Conservation (phyloP, 2,329 filamentous ascomycete species). For the Madurella fahalii region DNA sequence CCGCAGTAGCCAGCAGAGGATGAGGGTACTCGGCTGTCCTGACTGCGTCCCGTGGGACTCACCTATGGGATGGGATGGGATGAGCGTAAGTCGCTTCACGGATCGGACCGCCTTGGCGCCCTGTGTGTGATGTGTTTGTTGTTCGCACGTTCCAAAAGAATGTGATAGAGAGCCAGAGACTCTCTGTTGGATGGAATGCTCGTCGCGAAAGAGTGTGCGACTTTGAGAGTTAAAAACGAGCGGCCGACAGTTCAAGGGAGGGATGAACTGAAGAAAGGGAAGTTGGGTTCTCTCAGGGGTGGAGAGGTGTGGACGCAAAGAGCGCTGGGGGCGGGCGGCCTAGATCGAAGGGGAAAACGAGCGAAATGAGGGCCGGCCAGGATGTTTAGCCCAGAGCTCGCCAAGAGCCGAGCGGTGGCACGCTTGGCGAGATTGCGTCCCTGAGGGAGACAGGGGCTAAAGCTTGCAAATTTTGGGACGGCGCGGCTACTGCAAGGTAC, state of each 20-base stretch:
- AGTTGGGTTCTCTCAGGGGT: constrained; percentile 8
- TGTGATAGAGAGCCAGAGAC: constrained; percentile 50
- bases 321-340: constrained; percentile 12
- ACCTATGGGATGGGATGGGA: constrained; percentile 18
- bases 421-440: constrained; percentile 25
- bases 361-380: constrained; percentile 24
- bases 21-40: not conserved
- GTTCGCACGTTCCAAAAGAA: constrained; percentile 44
- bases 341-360: constrained; percentile 20
- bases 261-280: constrained; percentile 22
- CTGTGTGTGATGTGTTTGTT: constrained; percentile 8
- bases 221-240: constrained; percentile 15
- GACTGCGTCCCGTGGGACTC: constrained; percentile 1
- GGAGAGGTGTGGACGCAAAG: constrained; percentile 14
- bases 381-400: constrained; percentile 14
- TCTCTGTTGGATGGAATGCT: constrained; percentile 49
- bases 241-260: constrained; percentile 25
- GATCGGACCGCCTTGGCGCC: constrained; percentile 13
- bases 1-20: not conserved
- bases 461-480: constrained; percentile 15
- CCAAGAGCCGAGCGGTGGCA: constrained; percentile 15
- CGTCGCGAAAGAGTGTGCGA: constrained; percentile 18
- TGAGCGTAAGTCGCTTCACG: not conserved
- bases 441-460: not conserved
- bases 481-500: constrained; percentile 25